Evolutionary conservation across 2,329 filamentous ascomycete genomes (phyloP).

Genomic region (Aspergillus texensis): DNA sequence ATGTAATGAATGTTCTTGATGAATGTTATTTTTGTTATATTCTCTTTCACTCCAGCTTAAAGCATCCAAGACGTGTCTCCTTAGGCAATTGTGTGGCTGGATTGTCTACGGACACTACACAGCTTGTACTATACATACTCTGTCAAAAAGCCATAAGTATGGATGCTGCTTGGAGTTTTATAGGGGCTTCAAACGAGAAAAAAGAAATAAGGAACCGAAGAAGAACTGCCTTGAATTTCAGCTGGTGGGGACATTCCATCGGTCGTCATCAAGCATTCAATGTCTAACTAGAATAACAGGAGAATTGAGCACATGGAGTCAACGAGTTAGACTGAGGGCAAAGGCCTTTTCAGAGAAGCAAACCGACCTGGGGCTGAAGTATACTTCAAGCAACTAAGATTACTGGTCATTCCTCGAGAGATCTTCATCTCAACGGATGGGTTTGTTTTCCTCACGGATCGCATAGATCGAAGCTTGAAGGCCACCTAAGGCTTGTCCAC

Average conservation of each 20-base stretch:
- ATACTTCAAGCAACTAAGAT: not conserved
- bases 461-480: constrained; percentile 19
- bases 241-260: not conserved
- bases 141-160: not conserved
- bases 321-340: not conserved
- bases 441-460: not conserved
- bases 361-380: not conserved
- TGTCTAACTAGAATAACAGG: not conserved
- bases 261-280: not conserved
- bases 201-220: not conserved
- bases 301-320: not conserved
- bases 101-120: not conserved
- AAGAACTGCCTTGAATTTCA: not conserved
- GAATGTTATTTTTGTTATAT: not conserved
- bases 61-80: not conserved
- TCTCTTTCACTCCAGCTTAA: not conserved
- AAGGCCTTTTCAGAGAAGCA: not conserved
- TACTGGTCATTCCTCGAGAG: not conserved
- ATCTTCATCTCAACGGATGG: not conserved
- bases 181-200: not conserved
- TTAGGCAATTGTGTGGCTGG: not conserved
- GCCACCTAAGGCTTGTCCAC: not conserved
- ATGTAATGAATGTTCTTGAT: not conserved
- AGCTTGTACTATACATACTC: not conserved
- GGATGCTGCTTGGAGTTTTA: not conserved